phyloP scores from a whole-genome alignment of 768 basidiomycete species.

The Sarcodon aspratus region DNA sequence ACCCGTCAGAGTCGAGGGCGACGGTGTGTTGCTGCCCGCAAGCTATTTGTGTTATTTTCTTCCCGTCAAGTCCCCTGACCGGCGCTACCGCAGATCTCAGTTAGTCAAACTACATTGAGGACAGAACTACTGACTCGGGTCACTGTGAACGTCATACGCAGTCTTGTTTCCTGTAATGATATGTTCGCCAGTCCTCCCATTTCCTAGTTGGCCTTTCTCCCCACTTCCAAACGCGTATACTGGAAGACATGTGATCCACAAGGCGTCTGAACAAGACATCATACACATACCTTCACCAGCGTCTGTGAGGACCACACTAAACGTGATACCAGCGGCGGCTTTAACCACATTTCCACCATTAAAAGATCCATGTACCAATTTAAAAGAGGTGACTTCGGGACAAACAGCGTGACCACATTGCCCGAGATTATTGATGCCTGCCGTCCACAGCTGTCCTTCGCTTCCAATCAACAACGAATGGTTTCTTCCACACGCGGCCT shows the following conservation, averaged over 20 bases:
- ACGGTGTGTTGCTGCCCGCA: conserved; percentile 84
- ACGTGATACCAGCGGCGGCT: conserved; percentile 74
- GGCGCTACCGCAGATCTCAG: conserved; percentile 33
- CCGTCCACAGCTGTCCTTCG: conserved; percentile 74
- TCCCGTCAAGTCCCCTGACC: conserved; percentile 66
- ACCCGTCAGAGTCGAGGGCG: conserved; percentile 73
- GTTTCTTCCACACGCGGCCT: conserved; percentile 74
- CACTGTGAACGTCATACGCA: conserved; percentile 64
- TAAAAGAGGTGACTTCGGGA: conserved; percentile 60
- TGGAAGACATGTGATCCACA: conserved; percentile 12
- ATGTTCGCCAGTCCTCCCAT: conserved; percentile 87
- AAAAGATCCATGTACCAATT: conserved; percentile 41
- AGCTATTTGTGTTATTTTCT: conserved; percentile 70
- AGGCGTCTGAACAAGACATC: neutral
- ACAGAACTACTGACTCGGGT: conserved; percentile 39
- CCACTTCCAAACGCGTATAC: conserved; percentile 88
- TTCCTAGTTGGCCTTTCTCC: conserved; percentile 89
- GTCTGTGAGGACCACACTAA: conserved; percentile 74
- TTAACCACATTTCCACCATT: conserved; percentile 51
- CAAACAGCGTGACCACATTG: conserved; percentile 69
- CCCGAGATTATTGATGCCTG: conserved; percentile 71
- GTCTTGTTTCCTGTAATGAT: conserved; percentile 81
- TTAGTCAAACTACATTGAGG: conserved; percentile 5
- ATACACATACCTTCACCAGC: conserved; percentile 57
- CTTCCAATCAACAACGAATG: conserved; percentile 79